These are phyloP conservation scores for Mucor irregularis DNA, from an alignment of 371 early-diverging fungal genomes.

Conservation along the genomic window DNA sequence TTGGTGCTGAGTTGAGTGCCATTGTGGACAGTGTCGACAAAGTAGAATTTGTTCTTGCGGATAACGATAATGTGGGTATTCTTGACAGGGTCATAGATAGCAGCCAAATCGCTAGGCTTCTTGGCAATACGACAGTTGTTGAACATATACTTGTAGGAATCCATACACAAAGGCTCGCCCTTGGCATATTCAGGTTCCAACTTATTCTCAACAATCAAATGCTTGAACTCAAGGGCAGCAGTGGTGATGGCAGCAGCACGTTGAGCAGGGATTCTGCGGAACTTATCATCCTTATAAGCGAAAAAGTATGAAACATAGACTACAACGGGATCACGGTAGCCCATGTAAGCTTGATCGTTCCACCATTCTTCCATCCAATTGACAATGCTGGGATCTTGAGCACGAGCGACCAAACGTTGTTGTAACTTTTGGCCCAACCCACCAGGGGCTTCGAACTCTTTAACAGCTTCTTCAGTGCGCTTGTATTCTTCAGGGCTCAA, in stretches of 20 bases:
- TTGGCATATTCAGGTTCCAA: slow-evolving; percentile 87
- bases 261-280: slow-evolving; percentile 72
- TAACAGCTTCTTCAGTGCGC: slow-evolving; percentile 67
- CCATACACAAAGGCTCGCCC: slow-evolving; percentile 82
- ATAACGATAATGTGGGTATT: slow-evolving; percentile 87
- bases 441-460: slow-evolving; percentile 80
- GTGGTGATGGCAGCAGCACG: slow-evolving; percentile 89
- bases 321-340: slow-evolving; percentile 94
- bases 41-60: slow-evolving; percentile 90
- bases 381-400: slow-evolving; percentile 61
- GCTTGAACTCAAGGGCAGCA: slow-evolving; percentile 87
- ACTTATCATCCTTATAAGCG: slow-evolving; percentile 81
- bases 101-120: slow-evolving; percentile 81
- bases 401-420: slow-evolving; percentile 73
- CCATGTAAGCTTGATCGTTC: slow-evolving; percentile 91
- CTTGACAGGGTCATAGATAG: slow-evolving; percentile 69
- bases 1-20: slow-evolving; percentile 81
- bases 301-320: slow-evolving; percentile 87
- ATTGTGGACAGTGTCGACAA: slow-evolving; percentile 71
- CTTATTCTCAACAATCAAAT: slow-evolving; percentile 73
- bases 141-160: slow-evolving; percentile 95
- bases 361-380: slow-evolving; percentile 97
- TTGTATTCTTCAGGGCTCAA: slow-evolving; percentile 72
- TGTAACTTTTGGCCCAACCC: slow-evolving; percentile 86
- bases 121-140: slow-evolving; percentile 92